Evolutionary conservation across 2,329 filamentous ascomycete species (phyloP).

Genomic region (Penicillium sp.): DNA sequence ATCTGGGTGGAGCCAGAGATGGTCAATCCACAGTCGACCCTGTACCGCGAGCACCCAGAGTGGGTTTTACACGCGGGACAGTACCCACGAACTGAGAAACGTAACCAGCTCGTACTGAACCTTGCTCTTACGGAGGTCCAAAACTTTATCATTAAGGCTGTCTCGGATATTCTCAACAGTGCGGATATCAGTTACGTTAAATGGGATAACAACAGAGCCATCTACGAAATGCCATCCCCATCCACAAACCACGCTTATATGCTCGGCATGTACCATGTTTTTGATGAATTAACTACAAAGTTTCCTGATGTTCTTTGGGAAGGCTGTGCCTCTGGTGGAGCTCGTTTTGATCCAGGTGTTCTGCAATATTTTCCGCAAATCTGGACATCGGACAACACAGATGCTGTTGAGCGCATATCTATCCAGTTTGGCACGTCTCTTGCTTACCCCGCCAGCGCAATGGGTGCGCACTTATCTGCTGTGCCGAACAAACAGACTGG

Average conservation of each 20-base stretch:
- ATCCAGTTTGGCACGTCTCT: constrained; percentile 69
- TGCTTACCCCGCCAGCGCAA: constrained; percentile 64
- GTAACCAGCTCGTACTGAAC: constrained; percentile 66
- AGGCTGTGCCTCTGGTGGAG: constrained; percentile 68
- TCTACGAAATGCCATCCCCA: constrained; percentile 63
- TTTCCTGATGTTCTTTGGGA: constrained; percentile 69
- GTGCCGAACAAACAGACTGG: constrained; percentile 63
- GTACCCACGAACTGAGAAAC: constrained; percentile 60
- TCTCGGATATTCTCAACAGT: constrained; percentile 59
- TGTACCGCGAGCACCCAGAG: constrained; percentile 66
- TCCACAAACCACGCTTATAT: constrained; percentile 63
- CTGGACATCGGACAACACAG: constrained; percentile 70
- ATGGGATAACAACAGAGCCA: constrained; percentile 70
- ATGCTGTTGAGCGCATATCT: constrained; percentile 62
- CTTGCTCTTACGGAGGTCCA: constrained; percentile 65
- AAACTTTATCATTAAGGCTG: constrained; percentile 62
- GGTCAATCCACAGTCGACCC: constrained; percentile 65
- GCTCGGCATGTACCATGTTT: constrained; percentile 66
- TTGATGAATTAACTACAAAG: constrained; percentile 61
- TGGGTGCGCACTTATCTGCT: constrained; percentile 67
- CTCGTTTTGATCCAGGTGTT: constrained; percentile 66
- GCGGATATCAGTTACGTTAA: constrained; percentile 65
- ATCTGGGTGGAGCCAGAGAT: constrained; percentile 72
- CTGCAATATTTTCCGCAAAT: constrained; percentile 68
- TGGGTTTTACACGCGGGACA: constrained; percentile 64